A percentile compares a stretch with the other conserved stretches of the same genome.
phyloP scores from a whole-genome alignment of 2,329 filamentous ascomycete genomes.

The Aspergillus sp. region DNA sequence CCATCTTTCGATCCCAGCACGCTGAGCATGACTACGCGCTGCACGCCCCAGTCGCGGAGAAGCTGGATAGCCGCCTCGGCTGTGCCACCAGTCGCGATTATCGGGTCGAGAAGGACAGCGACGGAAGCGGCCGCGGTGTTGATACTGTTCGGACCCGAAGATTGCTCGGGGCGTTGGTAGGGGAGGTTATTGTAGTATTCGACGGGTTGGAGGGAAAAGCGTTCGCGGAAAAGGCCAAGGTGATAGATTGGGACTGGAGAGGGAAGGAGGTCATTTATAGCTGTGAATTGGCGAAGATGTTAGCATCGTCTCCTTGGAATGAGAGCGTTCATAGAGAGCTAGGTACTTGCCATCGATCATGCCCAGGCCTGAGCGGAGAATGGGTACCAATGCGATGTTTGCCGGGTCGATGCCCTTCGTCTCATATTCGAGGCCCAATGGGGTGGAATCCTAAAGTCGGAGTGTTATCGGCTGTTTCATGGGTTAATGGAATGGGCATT shows the following conservation, averaged over 20 bases:
- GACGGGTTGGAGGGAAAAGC: slow-evolving; percentile 79
- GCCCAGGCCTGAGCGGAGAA: slow-evolving; percentile 84
- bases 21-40: slow-evolving; percentile 72
- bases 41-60: slow-evolving; percentile 86
- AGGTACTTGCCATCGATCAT: slow-evolving; percentile 75
- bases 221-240: slow-evolving; percentile 91
- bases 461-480: neutral
- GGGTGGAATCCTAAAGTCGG: slow-evolving; percentile 66
- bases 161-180: slow-evolving; percentile 48
- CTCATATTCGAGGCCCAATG: slow-evolving; percentile 74
- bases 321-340: neutral
- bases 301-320: neutral
- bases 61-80: slow-evolving; percentile 87
- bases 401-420: slow-evolving; percentile 63
- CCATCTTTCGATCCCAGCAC: slow-evolving; percentile 73
- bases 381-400: slow-evolving; percentile 79
- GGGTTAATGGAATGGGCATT: slow-evolving; percentile 19
- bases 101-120: slow-evolving; percentile 83
- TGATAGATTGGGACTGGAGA: slow-evolving; percentile 81
- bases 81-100: slow-evolving; percentile 92
- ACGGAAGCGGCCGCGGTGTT: slow-evolving; percentile 55
- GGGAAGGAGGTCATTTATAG: slow-evolving; percentile 80
- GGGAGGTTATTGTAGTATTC: slow-evolving; percentile 99
- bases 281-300: slow-evolving; percentile 29
- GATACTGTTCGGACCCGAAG: slow-evolving; percentile 27